Evolutionary conservation across 352 stramenopile genomes (phyloP), one percentile per base, ranked within the genome.

Genomic region (Phytophthora tubulina): DNA sequence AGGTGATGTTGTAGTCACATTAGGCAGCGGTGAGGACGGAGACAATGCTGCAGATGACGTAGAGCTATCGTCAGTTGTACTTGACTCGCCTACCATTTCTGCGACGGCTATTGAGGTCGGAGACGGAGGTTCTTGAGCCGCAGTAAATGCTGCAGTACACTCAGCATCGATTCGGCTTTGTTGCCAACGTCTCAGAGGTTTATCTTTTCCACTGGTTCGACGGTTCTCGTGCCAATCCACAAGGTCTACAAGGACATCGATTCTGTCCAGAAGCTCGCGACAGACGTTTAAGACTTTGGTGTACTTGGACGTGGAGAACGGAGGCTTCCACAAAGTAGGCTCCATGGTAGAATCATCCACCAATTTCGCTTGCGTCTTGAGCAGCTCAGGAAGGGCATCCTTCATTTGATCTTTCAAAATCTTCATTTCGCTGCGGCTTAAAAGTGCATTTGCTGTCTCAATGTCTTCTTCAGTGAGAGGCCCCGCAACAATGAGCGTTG

Each of bases 241-340:
- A 4, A 95, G 73, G 48, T 93, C 86, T 6, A 91, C 74, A 17
- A 95, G 64, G 33, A 92, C 81, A 9, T 84, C 72, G 15, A 91
- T 70, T 21, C 87, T 75, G 13, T 82, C 76, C 6, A 93, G 65
- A 36, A 93, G 45, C 1, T 79, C 82, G 8, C 79, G 74, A 60
- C 85, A 92, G 15, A 74, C 71, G 13, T 65, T 64, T 31, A 90
- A 46, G 21, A 90, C 81, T 11, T 76, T 60, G 2, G 66, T 73
- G 66, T 93, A 90, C 77, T 93, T 91, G 30, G 70, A 63, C 4
- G 64, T 64, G 9, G 82, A 91, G 59, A 92, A 92, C 11, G 61
- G 62, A 32, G 81, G 72, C 27, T 86, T 83, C 85, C 85, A 93
- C 42, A 93, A 59, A 0, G 70, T 79, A 36, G 83, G 85, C 65